Evolutionary conservation across 2,329 filamentous ascomycete genomes (phyloP).

Genomic region (Cadophora gregata): DNA sequence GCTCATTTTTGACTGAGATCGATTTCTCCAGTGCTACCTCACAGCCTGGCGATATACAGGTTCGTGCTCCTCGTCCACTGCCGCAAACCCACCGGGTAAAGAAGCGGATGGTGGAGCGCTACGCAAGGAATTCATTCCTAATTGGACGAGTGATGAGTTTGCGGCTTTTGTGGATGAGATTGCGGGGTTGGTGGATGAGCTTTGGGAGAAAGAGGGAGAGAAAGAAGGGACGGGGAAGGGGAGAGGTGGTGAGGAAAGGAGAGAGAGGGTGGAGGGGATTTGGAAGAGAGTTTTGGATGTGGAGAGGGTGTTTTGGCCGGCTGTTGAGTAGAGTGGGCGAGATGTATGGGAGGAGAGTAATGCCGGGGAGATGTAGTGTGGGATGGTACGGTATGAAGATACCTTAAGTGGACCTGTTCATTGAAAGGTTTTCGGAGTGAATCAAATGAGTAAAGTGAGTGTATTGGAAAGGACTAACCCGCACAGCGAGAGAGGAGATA

Average conservation of each 20-base stretch:
- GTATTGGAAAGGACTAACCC: neutral
- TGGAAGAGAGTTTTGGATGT: conserved; percentile 59
- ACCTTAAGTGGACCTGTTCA: too few relatives aligned
- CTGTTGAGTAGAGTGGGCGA: conserved; percentile 32
- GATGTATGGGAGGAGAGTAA: too few relatives aligned
- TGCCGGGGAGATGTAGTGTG: too few relatives aligned
- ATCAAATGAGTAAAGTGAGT: neutral
- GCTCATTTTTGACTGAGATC: neutral
- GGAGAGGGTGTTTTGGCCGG: conserved; percentile 66
- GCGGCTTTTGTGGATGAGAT: conserved; percentile 62
- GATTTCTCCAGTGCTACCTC: conserved; percentile 11
- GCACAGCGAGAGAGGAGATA: too few relatives aligned
- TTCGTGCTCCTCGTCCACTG: neutral
- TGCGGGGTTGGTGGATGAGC: conserved; percentile 58
- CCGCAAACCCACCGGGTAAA: conserved; percentile 31
- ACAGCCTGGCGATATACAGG: conserved; percentile 7
- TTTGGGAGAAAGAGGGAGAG: conserved; percentile 1
- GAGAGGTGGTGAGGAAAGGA: conserved; percentile 43
- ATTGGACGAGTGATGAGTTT: conserved; percentile 70
- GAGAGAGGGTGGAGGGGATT: conserved; percentile 48
- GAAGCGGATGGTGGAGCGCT: conserved; percentile 70
- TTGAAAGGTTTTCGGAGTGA: too few relatives aligned
- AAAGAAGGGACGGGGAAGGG: conserved; percentile 48
- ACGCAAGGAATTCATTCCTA: conserved; percentile 68
- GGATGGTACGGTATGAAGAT: neutral